These are phyloP conservation scores for Ganoderma resinaceum DNA, from an alignment of 1,284 basidiomycete genomes.

Conservation along the genomic window DNA sequence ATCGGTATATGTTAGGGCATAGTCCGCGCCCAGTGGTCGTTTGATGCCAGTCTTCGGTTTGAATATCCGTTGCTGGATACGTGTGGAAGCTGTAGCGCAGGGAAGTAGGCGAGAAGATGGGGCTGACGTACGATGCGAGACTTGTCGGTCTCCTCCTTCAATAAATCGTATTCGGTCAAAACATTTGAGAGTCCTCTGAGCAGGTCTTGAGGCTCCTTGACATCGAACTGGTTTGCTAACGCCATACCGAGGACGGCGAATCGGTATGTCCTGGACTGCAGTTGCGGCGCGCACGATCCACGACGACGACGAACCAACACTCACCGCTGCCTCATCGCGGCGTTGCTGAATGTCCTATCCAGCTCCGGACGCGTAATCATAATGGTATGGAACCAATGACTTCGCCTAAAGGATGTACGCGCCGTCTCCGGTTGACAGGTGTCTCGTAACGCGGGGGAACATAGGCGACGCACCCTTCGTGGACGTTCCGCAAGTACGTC, in stretches of 20 bases:
- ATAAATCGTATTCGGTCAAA: slow-evolving; percentile 74
- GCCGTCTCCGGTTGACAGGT: slow-evolving; percentile 12
- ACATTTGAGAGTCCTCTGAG: slow-evolving; percentile 75
- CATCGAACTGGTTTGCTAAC: slow-evolving; percentile 80
- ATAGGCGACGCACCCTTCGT: slow-evolving; percentile 72
- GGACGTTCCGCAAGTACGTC: slow-evolving; percentile 83
- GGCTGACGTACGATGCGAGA: slow-evolving; percentile 69
- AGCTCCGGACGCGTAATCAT: slow-evolving; percentile 77
- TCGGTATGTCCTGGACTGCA: slow-evolving; percentile 65
- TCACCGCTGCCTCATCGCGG: slow-evolving; percentile 79
- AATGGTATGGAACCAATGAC: slow-evolving; percentile 91
- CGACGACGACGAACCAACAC: slow-evolving; percentile 30
- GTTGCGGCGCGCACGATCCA: slow-evolving; percentile 11
- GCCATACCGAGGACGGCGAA: slow-evolving; percentile 88
- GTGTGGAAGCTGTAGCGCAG: slow-evolving; percentile 8
- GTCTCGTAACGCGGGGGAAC: not conserved
- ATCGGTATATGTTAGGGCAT: slow-evolving; percentile 65
- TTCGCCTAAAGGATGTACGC: slow-evolving; percentile 53
- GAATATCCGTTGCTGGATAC: slow-evolving; percentile 59
- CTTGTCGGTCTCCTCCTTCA: slow-evolving; percentile 80
- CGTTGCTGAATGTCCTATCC: slow-evolving; percentile 75
- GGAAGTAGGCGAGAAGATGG: not conserved
- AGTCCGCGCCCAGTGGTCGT: slow-evolving; percentile 64
- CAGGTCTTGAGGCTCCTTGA: slow-evolving; percentile 79
- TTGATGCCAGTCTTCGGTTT: slow-evolving; percentile 56